Evolutionary conservation across 2,329 filamentous ascomycete genomes (phyloP), one percentile per base, ranked within the genome.

Genomic region (Pseudogymnoascus sp.): DNA sequence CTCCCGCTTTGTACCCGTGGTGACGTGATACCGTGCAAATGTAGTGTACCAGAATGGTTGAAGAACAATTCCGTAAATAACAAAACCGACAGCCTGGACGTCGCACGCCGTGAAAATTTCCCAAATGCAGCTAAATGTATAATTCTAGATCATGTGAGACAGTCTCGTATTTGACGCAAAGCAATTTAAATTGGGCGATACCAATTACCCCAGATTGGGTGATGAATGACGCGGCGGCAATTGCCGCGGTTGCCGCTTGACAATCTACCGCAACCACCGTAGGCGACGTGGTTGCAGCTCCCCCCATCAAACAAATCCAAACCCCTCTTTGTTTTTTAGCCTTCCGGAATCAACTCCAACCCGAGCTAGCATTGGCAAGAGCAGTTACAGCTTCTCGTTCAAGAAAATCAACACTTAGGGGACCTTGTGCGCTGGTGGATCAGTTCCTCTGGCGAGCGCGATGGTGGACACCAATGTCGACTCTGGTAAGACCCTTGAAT

Each of bases 401-500:
- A 56, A 56, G n/a, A 18, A 53, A 56, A 33, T 18, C 50, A 56
- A 33, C 25, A 33, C 5, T 33, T 33, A 6, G 50, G 25, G 50
- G 28, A 6, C 50, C 28, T n/a, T 21, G 28, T 56, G 50, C n/a
- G 50, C 50, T 33, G 50, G 50, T 56, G 50, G 50, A 56, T 56
- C 25, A 18, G n/a, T 56, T 31, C 47, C 47, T 33, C 47, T 31
- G 47, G 50, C 25, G 50, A 56, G 50, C 50, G 50, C 50, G 50
- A 64, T 64, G 63, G 63, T 44, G 60, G 63, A 64, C 44, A 28
- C 38, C 25, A 61, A 44, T 25, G 60, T 53, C 53, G 63, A 64
- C 44, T 60, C 63, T 50, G 63, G 63, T 64, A 62, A 44, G 62
- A 37, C 42, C 60, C 35, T 53, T 38, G 37, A 60, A 28, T 28